A percentile compares a stretch with the other conserved stretches of the same genome.
Conservation (phyloP, 257 asterid species). For the Linderniella brevidens region DNA sequence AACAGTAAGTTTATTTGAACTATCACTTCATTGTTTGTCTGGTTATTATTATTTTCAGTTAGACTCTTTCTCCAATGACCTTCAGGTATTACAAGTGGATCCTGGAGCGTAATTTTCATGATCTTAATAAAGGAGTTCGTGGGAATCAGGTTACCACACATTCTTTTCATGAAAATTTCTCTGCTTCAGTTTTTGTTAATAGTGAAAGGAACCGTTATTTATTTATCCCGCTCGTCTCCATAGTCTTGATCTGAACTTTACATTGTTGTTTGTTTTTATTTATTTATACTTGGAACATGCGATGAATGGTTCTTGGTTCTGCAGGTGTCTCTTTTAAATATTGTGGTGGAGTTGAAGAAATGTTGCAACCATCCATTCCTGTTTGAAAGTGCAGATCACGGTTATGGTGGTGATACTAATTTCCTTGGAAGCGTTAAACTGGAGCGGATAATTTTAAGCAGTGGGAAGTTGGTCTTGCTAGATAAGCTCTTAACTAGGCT, state of each 20-base stretch:
- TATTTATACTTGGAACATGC: too few species aligned
- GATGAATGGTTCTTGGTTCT: constrained; percentile 1
- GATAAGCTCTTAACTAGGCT: constrained; percentile 81
- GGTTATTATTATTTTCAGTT: constrained; percentile 7
- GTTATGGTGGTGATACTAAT: constrained; percentile 94
- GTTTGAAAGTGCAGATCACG: constrained; percentile 99
- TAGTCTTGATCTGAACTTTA: too few species aligned
- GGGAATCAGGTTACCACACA: constrained; percentile 71
- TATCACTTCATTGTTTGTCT: background rate
- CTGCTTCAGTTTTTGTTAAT: background rate
- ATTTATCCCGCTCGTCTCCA: background rate
- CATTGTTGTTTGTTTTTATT: too few species aligned
- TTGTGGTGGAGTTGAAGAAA: constrained; percentile 98
- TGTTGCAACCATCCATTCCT: constrained; percentile 99
- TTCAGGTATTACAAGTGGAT: constrained; percentile 97
- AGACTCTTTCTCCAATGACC: background rate
- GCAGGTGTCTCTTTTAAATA: constrained; percentile 98
- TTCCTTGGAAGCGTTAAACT: constrained; percentile 66
- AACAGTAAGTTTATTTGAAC: constrained; percentile 41
- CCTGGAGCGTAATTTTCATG: constrained; percentile 93
- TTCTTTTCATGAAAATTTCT: background rate
- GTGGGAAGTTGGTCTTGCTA: constrained; percentile 90
- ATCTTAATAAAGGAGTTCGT: constrained; percentile 95
- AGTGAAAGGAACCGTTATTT: background rate
- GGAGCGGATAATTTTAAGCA: constrained; percentile 84